phyloP scores from a whole-genome alignment of 2,329 filamentous ascomycete genomes.

The Colletotrichum sp. region DNA sequence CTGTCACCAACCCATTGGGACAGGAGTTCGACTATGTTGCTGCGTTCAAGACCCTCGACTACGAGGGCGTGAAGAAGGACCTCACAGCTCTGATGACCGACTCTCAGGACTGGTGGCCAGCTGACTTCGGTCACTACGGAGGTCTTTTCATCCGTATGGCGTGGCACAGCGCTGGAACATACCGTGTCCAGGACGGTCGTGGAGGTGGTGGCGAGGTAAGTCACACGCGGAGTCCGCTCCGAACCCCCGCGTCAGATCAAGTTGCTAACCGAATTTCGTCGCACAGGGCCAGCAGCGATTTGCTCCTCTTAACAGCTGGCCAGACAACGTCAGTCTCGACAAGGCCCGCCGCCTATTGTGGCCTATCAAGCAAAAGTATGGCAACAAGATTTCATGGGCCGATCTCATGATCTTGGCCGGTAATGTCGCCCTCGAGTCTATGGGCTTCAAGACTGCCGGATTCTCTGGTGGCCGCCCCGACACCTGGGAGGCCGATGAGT shows the following conservation, averaged over 20 bases:
- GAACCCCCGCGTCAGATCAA: slow-evolving; percentile 62
- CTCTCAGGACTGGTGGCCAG: slow-evolving; percentile 83
- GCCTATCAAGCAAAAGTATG: slow-evolving; percentile 85
- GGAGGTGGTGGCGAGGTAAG: slow-evolving; percentile 69
- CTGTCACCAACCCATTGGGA: slow-evolving; percentile 66
- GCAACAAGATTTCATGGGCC: slow-evolving; percentile 82
- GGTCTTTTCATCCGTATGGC: slow-evolving; percentile 82
- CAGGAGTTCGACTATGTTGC: slow-evolving; percentile 75
- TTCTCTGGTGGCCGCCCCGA: slow-evolving; percentile 76
- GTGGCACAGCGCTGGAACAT: slow-evolving; percentile 82
- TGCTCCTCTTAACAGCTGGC: slow-evolving; percentile 82
- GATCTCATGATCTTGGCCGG: slow-evolving; percentile 75
- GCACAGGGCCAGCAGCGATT: slow-evolving; percentile 74
- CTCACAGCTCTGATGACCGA: slow-evolving; percentile 75
- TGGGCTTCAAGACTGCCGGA: slow-evolving; percentile 76
- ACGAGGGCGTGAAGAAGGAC: slow-evolving; percentile 76
- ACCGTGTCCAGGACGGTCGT: slow-evolving; percentile 76
- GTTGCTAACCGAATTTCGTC: not conserved
- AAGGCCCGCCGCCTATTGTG: slow-evolving; percentile 76
- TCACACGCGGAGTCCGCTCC: not conserved
- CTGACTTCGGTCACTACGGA: slow-evolving; percentile 82
- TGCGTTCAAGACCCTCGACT: slow-evolving; percentile 76
- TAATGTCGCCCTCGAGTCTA: slow-evolving; percentile 78
- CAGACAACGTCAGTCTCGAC: slow-evolving; percentile 79
- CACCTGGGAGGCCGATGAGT: slow-evolving; percentile 78